Base-by-base conservation (phyloP, 2,329 filamentous ascomycete species). In the Neophaeococcomyces aloes region DNA sequence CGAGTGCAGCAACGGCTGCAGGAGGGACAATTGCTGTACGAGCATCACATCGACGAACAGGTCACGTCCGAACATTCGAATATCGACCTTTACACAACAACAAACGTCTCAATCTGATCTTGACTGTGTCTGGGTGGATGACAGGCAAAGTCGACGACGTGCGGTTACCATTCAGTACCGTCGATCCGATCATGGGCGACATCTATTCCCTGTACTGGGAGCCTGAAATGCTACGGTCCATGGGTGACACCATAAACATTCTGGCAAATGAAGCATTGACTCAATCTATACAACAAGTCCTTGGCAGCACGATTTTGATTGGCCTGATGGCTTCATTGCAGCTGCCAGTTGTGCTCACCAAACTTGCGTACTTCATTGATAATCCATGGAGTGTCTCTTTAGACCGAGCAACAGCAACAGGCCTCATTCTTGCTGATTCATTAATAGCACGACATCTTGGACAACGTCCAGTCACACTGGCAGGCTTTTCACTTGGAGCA, bases 301-400 rank as follows among this genome's bases (percentile, higher is more conserved):
- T 98, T 10, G 91, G 85, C 33, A 91, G 79, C 58, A 96, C 91
- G 0, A 81, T 98, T 41, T 70, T 98, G 13, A 78, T 88, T 41
- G 78, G 82, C 53, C 70, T 98, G 25, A 96, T 98, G 89, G 83
- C 88, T 31, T 87, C 88, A 27, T 70, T 98, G 40, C 86, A 93
- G 61, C 68, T 95, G n/a, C 91, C 91, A 2, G 77, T 98, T 32
- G 81, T 95, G 21, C 69, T 98, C 34, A 88, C 89, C 0, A 98
- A 98, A 61, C 75, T 98, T 7, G 79, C 89, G 1, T 98, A 98
- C 59, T 74, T 98, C 15, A 95, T 98, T 53, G 91, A 98, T 63
- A 98, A 98, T 58, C 91, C 91, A 0, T 98, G 91, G 91, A 86
- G 83, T 19, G 88, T 95, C n/a, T 96, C 91, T 1, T 75, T 94